These are phyloP conservation scores for Xylariaceae sp. DNA, from an alignment of 2,329 filamentous ascomycete genomes.

Conservation along the genomic window DNA sequence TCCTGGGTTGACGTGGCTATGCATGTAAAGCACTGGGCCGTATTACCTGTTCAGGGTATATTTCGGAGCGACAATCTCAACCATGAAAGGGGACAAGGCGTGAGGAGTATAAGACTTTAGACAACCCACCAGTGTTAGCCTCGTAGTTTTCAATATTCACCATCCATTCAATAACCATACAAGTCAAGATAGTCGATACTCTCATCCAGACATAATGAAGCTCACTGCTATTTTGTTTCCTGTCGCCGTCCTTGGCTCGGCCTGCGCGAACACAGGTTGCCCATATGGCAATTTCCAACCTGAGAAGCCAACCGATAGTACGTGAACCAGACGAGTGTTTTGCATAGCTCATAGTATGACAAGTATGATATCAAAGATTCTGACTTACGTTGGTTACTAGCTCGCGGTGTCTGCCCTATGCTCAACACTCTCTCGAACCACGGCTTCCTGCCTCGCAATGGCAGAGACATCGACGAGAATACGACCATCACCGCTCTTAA, in stretches of 20 bases:
- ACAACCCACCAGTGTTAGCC: background rate
- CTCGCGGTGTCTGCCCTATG: slow-evolving; percentile 51
- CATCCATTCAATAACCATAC: background rate
- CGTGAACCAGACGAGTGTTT: slow-evolving; percentile 3
- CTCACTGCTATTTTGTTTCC: slow-evolving; percentile 18
- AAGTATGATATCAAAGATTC: background rate
- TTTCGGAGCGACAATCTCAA: background rate
- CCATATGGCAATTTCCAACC: slow-evolving; percentile 21
- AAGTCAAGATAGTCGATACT: background rate
- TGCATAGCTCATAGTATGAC: background rate
- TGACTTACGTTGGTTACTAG: slow-evolving; percentile 12
- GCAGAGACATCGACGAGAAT: slow-evolving; percentile 49
- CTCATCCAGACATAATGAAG: slow-evolving; percentile 18
- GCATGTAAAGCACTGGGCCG: background rate
- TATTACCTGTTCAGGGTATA: background rate
- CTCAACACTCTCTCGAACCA: slow-evolving; percentile 61
- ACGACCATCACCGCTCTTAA: slow-evolving; percentile 48
- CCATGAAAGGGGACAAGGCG: background rate
- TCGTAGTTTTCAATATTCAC: background rate
- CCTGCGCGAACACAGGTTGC: background rate
- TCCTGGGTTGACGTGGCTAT: background rate
- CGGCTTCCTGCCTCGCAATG: slow-evolving; percentile 54
- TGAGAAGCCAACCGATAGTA: slow-evolving; percentile 25
- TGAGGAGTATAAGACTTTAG: slow-evolving; percentile 17
- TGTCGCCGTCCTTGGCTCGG: slow-evolving; percentile 12